Evolutionary conservation across 371 early-diverging fungal genomes (phyloP).

Genomic region (Mucor velutinosus): DNA sequence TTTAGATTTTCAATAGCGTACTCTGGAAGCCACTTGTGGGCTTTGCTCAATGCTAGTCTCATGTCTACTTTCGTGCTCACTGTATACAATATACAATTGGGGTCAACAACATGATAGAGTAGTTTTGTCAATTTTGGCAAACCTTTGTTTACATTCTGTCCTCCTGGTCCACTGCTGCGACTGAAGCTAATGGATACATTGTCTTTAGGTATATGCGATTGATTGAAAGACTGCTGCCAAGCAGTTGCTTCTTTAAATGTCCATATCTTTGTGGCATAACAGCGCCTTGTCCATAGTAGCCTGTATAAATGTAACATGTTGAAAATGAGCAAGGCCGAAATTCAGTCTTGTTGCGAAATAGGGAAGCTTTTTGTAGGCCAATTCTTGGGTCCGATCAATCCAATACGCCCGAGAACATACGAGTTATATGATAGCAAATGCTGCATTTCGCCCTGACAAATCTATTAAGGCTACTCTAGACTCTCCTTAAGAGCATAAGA

Average conservation of each 20-base stretch:
- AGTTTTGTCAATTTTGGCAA: neutral
- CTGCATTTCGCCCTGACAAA: too few relatives aligned
- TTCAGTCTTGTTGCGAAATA: neutral
- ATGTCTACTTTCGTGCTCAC: slow-evolving; percentile 89
- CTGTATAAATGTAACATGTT: neutral
- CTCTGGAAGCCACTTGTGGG: slow-evolving; percentile 75
- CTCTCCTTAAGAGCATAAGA: too few relatives aligned
- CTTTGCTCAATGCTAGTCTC: slow-evolving; percentile 66
- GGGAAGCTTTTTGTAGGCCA: neutral
- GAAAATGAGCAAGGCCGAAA: neutral
- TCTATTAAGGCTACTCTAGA: too few relatives aligned
- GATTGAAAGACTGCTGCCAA: slow-evolving; percentile 37
- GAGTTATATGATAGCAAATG: too few relatives aligned
- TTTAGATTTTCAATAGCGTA: slow-evolving; percentile 60
- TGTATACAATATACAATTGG: slow-evolving; percentile 18
- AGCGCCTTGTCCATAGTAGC: neutral
- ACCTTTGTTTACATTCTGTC: slow-evolving; percentile 93
- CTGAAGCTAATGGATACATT: slow-evolving; percentile 35
- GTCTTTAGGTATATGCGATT: slow-evolving; percentile 38
- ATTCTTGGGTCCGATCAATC: neutral
- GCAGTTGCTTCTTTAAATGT: slow-evolving; percentile 31
- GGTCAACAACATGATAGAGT: neutral
- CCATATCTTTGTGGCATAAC: slow-evolving; percentile 25
- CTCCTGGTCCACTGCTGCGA: slow-evolving; percentile 80
- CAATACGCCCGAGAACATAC: too few relatives aligned